These are phyloP conservation scores for Colletotrichum caudatum DNA, from an alignment of 2,329 filamentous ascomycete genomes.

Conservation along the genomic window DNA sequence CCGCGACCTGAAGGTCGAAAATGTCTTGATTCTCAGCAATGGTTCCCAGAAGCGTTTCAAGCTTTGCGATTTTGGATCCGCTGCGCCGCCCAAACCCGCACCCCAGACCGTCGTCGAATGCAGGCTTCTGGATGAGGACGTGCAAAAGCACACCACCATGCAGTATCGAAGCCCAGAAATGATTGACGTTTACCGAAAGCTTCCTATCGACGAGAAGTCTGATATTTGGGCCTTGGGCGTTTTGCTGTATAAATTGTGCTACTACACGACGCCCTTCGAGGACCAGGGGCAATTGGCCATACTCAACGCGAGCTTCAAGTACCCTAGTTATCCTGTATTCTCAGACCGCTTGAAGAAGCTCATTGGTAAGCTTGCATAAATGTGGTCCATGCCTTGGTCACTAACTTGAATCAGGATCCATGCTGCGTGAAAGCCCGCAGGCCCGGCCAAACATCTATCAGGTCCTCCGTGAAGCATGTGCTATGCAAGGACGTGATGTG, in stretches of 20 bases:
- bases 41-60: slow-evolving; percentile 84
- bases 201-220: slow-evolving; percentile 97
- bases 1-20: slow-evolving; percentile 96
- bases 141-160: slow-evolving; percentile 95
- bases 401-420: slow-evolving; percentile 71
- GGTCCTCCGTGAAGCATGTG: slow-evolving; percentile 86
- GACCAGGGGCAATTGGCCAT: slow-evolving; percentile 98
- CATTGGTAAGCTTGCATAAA: slow-evolving; percentile 72
- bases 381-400: slow-evolving; percentile 31
- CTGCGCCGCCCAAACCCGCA: slow-evolving; percentile 84
- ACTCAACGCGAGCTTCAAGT: slow-evolving; percentile 93
- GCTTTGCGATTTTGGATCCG: slow-evolving; percentile 96
- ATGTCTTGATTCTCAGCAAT: slow-evolving; percentile 85
- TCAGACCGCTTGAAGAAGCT: slow-evolving; percentile 90
- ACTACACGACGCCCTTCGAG: slow-evolving; percentile 98
- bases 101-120: slow-evolving; percentile 90
- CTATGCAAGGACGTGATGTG: slow-evolving; percentile 87
- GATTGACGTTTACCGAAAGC: slow-evolving; percentile 97
- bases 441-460: slow-evolving; percentile 92
- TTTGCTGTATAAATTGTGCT: slow-evolving; percentile 96
- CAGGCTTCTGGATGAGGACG: slow-evolving; percentile 92
- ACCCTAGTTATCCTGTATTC: slow-evolving; percentile 87
- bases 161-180: slow-evolving; percentile 99
- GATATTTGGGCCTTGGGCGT: slow-evolving; percentile 99
- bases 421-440: slow-evolving; percentile 87